Evolutionary conservation across 2,329 filamentous ascomycete species (phyloP).

Genomic region (Botryosphaeria dothidea): DNA sequence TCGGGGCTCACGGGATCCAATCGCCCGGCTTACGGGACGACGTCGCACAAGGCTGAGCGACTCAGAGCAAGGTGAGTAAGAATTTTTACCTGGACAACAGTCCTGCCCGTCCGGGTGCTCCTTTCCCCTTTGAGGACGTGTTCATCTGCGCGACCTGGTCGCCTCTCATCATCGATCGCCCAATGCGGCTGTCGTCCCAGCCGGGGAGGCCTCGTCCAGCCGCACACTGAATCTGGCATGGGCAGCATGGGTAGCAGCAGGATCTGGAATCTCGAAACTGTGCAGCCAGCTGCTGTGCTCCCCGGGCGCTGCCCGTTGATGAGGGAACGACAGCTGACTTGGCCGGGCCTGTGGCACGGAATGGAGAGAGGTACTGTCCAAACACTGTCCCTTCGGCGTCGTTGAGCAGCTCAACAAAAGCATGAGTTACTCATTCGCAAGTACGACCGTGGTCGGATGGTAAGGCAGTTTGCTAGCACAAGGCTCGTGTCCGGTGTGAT

Average conservation of each 20-base stretch:
- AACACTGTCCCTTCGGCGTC: slow-evolving; percentile 1
- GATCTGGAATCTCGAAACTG: slow-evolving; percentile 17
- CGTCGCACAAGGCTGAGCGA: slow-evolving; percentile 16
- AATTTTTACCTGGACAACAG: background rate
- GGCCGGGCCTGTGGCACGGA: background rate
- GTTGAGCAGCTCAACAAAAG: slow-evolving; percentile 6
- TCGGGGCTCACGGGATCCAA: slow-evolving; percentile 17
- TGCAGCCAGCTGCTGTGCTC: slow-evolving; percentile 2
- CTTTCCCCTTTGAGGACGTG: background rate
- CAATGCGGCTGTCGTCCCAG: background rate
- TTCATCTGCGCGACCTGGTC: background rate
- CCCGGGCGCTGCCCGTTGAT: slow-evolving; percentile 3
- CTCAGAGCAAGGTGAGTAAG: slow-evolving; percentile 8
- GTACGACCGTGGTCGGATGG: background rate
- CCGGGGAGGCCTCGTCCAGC: background rate
- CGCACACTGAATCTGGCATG: slow-evolving; percentile 5
- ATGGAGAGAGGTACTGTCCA: slow-evolving; percentile 6
- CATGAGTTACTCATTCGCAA: slow-evolving; percentile 2
- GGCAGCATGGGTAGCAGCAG: slow-evolving; percentile 14
- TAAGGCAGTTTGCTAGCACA: slow-evolving; percentile 8
- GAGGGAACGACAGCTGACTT: slow-evolving; percentile 16
- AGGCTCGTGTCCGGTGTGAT: slow-evolving; percentile 9
- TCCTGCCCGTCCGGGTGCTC: slow-evolving; percentile 3
- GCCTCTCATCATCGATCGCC: slow-evolving; percentile 11
- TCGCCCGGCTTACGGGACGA: slow-evolving; percentile 17